Conservation (phyloP, 495 filamentous ascomycete species). For the Penicillium subrubescens region DNA sequence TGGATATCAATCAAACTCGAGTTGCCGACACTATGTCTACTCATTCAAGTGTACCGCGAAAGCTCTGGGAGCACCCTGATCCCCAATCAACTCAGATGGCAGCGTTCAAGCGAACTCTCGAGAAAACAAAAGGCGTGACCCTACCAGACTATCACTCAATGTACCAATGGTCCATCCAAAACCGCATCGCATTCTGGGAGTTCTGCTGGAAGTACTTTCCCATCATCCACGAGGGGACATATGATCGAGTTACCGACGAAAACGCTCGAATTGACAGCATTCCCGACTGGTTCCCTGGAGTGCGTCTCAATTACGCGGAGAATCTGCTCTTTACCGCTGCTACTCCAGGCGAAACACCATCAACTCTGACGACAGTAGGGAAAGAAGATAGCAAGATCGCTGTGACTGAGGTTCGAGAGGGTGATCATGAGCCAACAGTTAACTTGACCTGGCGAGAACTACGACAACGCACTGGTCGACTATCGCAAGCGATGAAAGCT, state of each 20-base stretch:
- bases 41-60: conserved; percentile 6
- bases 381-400: conserved; percentile 74
- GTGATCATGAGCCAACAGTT: conserved; percentile 52
- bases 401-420: conserved; percentile 71
- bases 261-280: conserved; percentile 20
- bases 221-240: conserved; percentile 18
- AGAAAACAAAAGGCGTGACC: not conserved
- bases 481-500: conserved; percentile 63
- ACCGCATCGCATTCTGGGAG: conserved; percentile 17
- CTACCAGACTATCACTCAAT: conserved; percentile 10
- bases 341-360: not conserved
- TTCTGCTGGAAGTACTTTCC: conserved; percentile 24
- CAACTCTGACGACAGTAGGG: conserved; percentile 25
- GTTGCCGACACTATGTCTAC: conserved; percentile 1
- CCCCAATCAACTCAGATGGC: conserved; percentile 9
- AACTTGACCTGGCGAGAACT: conserved; percentile 66
- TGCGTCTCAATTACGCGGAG: conserved; percentile 77
- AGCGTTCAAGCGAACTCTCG: conserved; percentile 5
- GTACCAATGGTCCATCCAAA: conserved; percentile 15
- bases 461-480: conserved; percentile 51
- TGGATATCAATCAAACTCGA: not conserved
- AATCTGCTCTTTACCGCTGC: conserved; percentile 60
- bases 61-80: conserved; percentile 12
- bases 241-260: conserved; percentile 14
- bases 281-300: conserved; percentile 47